Evolutionary conservation across 768 basidiomycete species (phyloP), one percentile per base, ranked within the genome.

Genomic region (Boletales sp.): DNA sequence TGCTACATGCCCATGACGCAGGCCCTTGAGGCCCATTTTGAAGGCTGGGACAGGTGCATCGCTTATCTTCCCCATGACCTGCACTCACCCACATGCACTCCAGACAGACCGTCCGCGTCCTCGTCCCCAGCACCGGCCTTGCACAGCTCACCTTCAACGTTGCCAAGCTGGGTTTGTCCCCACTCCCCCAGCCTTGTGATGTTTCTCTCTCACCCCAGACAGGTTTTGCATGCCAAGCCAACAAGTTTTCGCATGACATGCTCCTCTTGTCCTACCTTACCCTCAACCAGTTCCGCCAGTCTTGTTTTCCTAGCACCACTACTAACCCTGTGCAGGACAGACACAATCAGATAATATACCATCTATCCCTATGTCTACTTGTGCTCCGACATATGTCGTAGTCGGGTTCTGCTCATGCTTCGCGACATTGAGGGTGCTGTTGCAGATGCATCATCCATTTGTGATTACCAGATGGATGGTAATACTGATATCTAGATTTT

Each of bases 181-280:
- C 34, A 4, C n/a, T 4, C 6, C 14, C 45, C 15, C n/a, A n/a
- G 18, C 42, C 3, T 27, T 18, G 18, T 4, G 14, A 18, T n/a
- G n/a, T n/a, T n/a, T n/a, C n/a, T n/a, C n/a, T n/a, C n/a, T 8
- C n/a, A 54, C 38, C 13, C 11, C 1, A 41, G 9, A 45, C 41
- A 93, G 94, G 94, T 5, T 97, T 93, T 58, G 71, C 87, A 1
- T 92, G 88, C 55, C 94, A 95, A 67, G 94, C 89, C 18, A 97
- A 97, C 63, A 94, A 98, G 68, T 97, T 97, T 65, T 93, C 90
- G 30, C 88, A 94, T 57, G 92, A 91, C 68, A 95, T 95, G 93
- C 78, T 98, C 12, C 81, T 97, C 7, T 76, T 88, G 2, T 97
- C 94, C 5, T 86, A 85, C 62, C 89, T 87, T 64, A 83, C 97